Base-by-base conservation (phyloP, 1,284 basidiomycete genomes). In the Cryptococcus hybrid region DNA sequence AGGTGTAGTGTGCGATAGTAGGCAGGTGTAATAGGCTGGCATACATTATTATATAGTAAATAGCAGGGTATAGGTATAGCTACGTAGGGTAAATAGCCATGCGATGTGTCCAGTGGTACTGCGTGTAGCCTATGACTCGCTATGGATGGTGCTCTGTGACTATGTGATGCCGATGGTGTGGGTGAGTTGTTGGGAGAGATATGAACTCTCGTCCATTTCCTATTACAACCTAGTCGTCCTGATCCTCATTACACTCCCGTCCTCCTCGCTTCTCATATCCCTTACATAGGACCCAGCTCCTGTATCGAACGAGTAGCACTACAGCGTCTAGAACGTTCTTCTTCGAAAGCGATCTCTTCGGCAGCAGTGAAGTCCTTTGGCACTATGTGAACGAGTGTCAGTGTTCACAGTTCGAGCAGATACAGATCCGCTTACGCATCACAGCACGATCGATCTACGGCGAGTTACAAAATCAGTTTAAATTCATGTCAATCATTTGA, bases 391-490 rank as follows among this genome's bases (percentile, higher is more conserved):
- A 48, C 18, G 44, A 24, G 13, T 15, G 13, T 24, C 30, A 55
- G 40, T 39, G 8, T 11, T 11, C 9, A 13, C n/a, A 30, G 47
- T 24, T 9, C 5, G 7, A 3, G 11, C n/a, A 42, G 39, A 30
- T 12, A 37, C 15, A 11, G 11, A 24, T 3, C 6, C 5, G 62
- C 69, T 59, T 52, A 64, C 71, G 58, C 75, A 78, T 78, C 54
- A 78, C 75, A 15, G 77, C 75, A 30, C 77, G 75, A 59, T 78
- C 76, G 44, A 78, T 78, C 68, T 71, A 58, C 36, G 34, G 12
- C 8, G 35, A 35, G 12, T 38, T 18, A 36, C 7, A 30, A 34
- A 24, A 43, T 35, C 15, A 12, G 24, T 13, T 42, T 24, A 24
- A 24, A 24, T 24, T 24, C 24, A 24, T 24, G 24, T 24, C 13